phyloP scores from a whole-genome alignment of 768 basidiomycete genomes.

The Kwoniella mangroviensis region DNA sequence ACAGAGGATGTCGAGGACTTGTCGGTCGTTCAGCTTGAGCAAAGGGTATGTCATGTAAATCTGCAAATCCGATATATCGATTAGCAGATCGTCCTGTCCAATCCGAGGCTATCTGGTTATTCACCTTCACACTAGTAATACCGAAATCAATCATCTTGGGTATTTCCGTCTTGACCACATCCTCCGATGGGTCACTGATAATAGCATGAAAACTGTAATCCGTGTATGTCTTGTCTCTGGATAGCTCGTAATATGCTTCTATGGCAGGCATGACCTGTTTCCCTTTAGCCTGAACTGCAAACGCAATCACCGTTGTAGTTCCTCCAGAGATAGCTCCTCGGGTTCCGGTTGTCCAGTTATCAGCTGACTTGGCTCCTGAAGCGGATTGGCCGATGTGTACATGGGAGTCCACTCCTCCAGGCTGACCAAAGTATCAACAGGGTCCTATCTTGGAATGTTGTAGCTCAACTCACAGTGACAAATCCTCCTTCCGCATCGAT shows the following conservation, averaged over 20 bases:
- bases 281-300: conserved; percentile 54
- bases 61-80: background rate
- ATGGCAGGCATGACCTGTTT: conserved; percentile 49
- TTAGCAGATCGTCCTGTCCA: background rate
- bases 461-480: conserved; percentile 46
- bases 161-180: conserved; percentile 56
- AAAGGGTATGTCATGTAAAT: conserved; percentile 58
- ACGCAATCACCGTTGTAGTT: conserved; percentile 58
- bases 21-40: conserved; percentile 54
- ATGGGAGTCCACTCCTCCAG: conserved; percentile 59
- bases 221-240: conserved; percentile 50
- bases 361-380: conserved; percentile 47
- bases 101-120: background rate
- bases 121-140: conserved; percentile 57
- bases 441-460: background rate
- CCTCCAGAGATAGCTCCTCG: conserved; percentile 57
- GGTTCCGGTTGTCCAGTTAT: conserved; percentile 57
- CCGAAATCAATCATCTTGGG: conserved; percentile 57
- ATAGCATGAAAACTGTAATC: conserved; percentile 59
- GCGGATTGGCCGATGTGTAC: conserved; percentile 58
- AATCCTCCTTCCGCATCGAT: conserved; percentile 59
- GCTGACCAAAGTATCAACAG: conserved; percentile 26
- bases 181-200: conserved; percentile 56
- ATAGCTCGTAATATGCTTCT: conserved; percentile 56
- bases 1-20: conserved; percentile 57